Evolutionary conservation across 805 yeast species (phyloP), one percentile per base, ranked within the genome.

Genomic region (Metschnikowia baotianmanensis): DNA sequence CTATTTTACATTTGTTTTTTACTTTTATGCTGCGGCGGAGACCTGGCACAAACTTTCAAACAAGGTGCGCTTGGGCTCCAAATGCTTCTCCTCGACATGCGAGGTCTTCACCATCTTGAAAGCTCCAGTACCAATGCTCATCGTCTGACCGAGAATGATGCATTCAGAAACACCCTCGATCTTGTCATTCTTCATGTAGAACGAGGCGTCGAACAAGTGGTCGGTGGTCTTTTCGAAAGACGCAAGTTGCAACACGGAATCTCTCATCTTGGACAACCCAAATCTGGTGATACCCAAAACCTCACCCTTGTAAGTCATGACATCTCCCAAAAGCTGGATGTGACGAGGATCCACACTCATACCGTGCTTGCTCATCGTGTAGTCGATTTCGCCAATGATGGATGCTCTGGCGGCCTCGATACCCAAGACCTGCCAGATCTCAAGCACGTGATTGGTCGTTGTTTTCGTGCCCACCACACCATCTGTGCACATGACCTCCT

Each of bases 321-420:
- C 98, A 65, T 93, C 99, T 50, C 99, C 99, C 49, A 93, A 71
- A 34, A 93, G 72, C 69, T 93, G 98, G 62, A 95, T 90, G 64
- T 93, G 99, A 74, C 99, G 96, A 46, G 98, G 99, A 74, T 93
- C 99, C 36, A 93, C 97, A 62, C 96, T 87, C 99, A 93, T 93
- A 67, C 99, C 99, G 72, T 93, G 99, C 66, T 89, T 88, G 60
- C 96, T 82, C 99, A 93, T 93, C 40, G 99, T 93, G 60, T 89
- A 89, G 59, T 86, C 96, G 63, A 93, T 93, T 70, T 93, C 99
- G 48, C 81, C 81, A 59, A 93, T 85, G 61, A 93, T 93, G 53
- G 96, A 83, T 0, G 88, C 70, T 62, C 99, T 77, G 1, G 99
- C 99, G 2, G 99, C 99, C 63, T 93, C 99, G 50, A 93, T 95